Evolutionary conservation across 2,329 filamentous ascomycete species (phyloP).

Genomic region (Aspergillus hortae): DNA sequence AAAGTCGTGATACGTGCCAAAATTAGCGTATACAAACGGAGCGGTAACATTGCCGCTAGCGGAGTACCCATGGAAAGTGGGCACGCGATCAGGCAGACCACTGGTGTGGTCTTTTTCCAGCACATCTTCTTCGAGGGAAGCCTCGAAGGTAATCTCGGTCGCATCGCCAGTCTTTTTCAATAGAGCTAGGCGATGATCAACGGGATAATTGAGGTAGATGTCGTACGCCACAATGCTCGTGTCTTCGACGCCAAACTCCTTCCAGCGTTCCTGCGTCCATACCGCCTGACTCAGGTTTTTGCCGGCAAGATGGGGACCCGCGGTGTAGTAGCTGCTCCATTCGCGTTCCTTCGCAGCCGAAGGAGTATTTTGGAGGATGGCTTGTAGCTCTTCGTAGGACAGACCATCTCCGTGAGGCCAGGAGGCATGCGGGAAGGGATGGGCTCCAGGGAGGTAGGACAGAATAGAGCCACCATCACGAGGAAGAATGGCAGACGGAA

Average conservation of each 20-base stretch:
- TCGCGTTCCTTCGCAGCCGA: slow-evolving; percentile 57
- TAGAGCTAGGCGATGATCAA: slow-evolving; percentile 66
- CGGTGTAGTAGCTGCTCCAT: slow-evolving; percentile 76
- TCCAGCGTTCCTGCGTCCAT: slow-evolving; percentile 73
- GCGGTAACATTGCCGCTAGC: slow-evolving; percentile 88
- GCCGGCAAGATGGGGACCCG: slow-evolving; percentile 71
- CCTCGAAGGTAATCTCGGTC: slow-evolving; percentile 67
- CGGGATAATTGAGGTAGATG: slow-evolving; percentile 73
- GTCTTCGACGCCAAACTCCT: slow-evolving; percentile 63
- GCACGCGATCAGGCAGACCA: slow-evolving; percentile 66
- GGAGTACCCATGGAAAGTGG: slow-evolving; percentile 93
- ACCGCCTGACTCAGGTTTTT: slow-evolving; percentile 73
- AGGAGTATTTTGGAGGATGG: slow-evolving; percentile 54
- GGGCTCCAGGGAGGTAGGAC: slow-evolving; percentile 40
- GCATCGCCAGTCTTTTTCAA: slow-evolving; percentile 47
- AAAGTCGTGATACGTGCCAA: slow-evolving; percentile 81
- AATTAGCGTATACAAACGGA: slow-evolving; percentile 84
- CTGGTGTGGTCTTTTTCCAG: slow-evolving; percentile 80
- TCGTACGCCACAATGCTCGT: slow-evolving; percentile 65
- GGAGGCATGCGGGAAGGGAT: slow-evolving; percentile 33
- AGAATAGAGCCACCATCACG: slow-evolving; percentile 35
- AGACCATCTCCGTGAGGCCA: slow-evolving; percentile 47
- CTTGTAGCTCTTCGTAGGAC: slow-evolving; percentile 52
- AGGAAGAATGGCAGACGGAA: slow-evolving; percentile 38
- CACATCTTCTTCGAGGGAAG: slow-evolving; percentile 77